These are phyloP conservation scores for Penicillium sp. DNA, from an alignment of 2,329 filamentous ascomycete species.

Conservation along the genomic window DNA sequence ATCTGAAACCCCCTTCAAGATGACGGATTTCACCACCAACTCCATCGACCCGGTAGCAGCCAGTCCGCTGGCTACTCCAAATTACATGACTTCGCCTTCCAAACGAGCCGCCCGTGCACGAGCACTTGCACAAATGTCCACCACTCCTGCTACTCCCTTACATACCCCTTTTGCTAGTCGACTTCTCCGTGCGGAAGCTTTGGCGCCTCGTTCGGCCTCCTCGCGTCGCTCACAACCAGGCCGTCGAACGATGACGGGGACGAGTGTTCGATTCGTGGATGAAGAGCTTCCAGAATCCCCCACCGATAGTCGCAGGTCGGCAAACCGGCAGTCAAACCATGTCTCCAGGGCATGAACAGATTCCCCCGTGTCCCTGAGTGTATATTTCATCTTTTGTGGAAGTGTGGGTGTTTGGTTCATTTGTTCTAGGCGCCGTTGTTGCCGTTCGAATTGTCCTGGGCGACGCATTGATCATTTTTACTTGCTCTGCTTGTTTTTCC, in stretches of 20 bases:
- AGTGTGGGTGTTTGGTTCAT: no score
- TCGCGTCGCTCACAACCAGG: slow-evolving; percentile 22
- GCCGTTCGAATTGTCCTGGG: no score
- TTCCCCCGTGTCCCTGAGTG: no score
- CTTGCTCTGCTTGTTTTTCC: slow-evolving; percentile 12
- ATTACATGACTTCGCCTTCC: slow-evolving; percentile 42
- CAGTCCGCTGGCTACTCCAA: slow-evolving; percentile 37
- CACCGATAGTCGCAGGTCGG: slow-evolving; percentile 34
- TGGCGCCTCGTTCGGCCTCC: slow-evolving; percentile 19
- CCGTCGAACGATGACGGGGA: slow-evolving; percentile 26
- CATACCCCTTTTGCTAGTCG: slow-evolving; percentile 41
- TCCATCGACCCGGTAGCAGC: slow-evolving; percentile 27
- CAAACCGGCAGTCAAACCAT: slow-evolving; percentile 26
- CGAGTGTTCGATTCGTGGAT: slow-evolving; percentile 38
- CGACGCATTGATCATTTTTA: slow-evolving; percentile 13
- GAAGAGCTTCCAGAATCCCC: slow-evolving; percentile 37
- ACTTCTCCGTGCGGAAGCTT: slow-evolving; percentile 25
- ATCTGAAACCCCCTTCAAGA: slow-evolving; percentile 33
- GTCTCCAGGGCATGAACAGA: slow-evolving; percentile 10
- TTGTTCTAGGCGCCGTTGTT: no score
- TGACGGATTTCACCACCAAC: slow-evolving; percentile 30
- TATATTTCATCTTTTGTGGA: no score
- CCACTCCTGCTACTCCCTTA: slow-evolving; percentile 41
- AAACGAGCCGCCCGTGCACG: slow-evolving; percentile 41
- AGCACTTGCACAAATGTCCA: slow-evolving; percentile 38